Evolutionary conservation across 2,329 filamentous ascomycete genomes (phyloP), one percentile per base, ranked within the genome.

Genomic region (Penicillium oxalicum): DNA sequence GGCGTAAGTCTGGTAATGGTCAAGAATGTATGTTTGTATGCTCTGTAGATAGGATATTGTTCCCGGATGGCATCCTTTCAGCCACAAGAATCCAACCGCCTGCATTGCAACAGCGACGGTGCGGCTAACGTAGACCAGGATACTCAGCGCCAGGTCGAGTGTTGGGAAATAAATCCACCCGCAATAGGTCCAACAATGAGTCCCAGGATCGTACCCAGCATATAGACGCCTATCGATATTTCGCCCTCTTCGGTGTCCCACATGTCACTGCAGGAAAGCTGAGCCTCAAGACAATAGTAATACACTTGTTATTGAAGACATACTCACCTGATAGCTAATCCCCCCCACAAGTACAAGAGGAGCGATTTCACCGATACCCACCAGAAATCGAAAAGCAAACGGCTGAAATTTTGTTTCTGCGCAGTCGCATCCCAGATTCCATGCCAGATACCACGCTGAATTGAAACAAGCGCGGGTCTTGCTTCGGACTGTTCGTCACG

Each of bases 91-190:
- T 4, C 84, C 84, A 5, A 77, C 68, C 8, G 76, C 50, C 61
- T 87, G 83, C 44, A 88, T 78, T 9, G 79, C 50, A 2, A 74
- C 83, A 48, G 81, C 80, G 27, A 2, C 18, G 18, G 18, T 18
- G 73, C 72, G 48, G 87, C 83, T 1, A 81, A 80, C 1, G 82
- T 85, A 0, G 80, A 74, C 68, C 78, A 87, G 69, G 88, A 89
- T 5, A 81, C 79, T 86, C 86, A 89, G 34, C 84, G 77, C 86
- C 86, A 89, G 1, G 77, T 81, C 7, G 77, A 80, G 71, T 78
- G 52, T 58, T 84, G 69, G 0, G 81, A 74, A 25, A 87, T 81
- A 61, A 82, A 86, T 0, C 80, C 83, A 11, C 83, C 83, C 0
- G 77, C 76, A 2, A 87, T 79, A 0, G 84, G 84, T 0, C 83